phyloP scores from a whole-genome alignment of 2,329 filamentous ascomycete species.

The Plenodomus lindquistii region DNA sequence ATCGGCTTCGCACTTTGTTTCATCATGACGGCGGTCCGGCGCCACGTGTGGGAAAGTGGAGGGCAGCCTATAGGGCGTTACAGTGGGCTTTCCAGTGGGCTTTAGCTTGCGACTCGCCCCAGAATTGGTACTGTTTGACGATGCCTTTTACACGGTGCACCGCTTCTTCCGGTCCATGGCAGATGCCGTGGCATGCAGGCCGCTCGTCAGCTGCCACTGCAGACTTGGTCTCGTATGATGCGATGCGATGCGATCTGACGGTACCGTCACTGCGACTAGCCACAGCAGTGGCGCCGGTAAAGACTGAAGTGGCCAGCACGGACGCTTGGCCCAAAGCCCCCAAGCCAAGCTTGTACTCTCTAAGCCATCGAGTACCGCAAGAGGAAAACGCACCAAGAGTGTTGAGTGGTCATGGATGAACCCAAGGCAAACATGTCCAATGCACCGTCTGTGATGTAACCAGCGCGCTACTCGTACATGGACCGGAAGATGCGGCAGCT shows the following conservation, averaged over 20 bases:
- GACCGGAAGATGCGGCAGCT: conserved; percentile 21
- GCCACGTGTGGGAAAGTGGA: conserved; percentile 28
- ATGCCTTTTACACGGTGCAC: background rate
- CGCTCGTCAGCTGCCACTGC: conserved; percentile 7
- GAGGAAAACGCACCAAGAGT: conserved; percentile 13
- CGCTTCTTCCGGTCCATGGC: background rate
- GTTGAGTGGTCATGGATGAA: conserved; percentile 8
- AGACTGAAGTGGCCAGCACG: conserved; percentile 13
- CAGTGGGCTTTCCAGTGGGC: background rate
- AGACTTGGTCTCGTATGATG: conserved; percentile 2
- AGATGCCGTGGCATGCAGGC: background rate
- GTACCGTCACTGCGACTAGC: conserved; percentile 7
- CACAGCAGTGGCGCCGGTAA: conserved; percentile 16
- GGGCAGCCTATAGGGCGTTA: conserved; percentile 8
- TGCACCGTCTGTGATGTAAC: background rate
- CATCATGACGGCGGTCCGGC: conserved; percentile 20
- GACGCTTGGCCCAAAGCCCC: conserved; percentile 8
- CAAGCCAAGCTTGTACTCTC: conserved; percentile 8
- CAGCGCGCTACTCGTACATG: background rate
- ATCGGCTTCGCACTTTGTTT: conserved; percentile 34
- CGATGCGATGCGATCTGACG: conserved; percentile 11
- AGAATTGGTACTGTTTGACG: background rate
- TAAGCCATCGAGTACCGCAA: conserved; percentile 18
- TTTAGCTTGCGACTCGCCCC: background rate
- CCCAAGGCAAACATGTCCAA: conserved; percentile 7